Evolutionary conservation across 2,329 filamentous ascomycete genomes (phyloP), one percentile per base, ranked within the genome.

Genomic region (Ophiostoma triangulosporum): DNA sequence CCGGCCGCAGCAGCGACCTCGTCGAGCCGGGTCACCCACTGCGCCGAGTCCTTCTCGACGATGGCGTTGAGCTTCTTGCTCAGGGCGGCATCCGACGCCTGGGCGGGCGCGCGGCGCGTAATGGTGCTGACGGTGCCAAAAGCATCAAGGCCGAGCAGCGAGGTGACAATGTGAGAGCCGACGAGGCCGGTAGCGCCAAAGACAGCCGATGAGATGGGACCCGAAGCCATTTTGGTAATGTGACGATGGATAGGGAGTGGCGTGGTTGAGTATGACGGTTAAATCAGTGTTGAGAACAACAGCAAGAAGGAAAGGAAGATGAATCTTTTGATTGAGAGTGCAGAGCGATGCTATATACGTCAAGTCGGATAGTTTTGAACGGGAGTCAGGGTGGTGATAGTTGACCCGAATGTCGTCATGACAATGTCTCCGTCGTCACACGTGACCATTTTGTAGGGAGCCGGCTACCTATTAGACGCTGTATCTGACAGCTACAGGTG

Each of bases 151-250:
- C 74, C 64, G 61, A 87, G 74, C 46, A 88, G 73, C n/a, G 70
- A 73, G 6, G 71, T 67, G 63, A 95, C 81, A 65, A 95, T 90
- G 64, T 86, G 73, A 51, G 78, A 80, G 64, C 91, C 90, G 60
- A 76, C 75, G 35, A 84, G 76, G 64, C 83, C 82, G 54, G 83
- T 87, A 61, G 75, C 77, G 58, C 84, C 84, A 60, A 80, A 75
- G 56, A 86, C 65, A 57, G 72, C 71, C 3, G 57, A 51, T 0
- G 52, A 12, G 38, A 56, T 56, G 24, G 57, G 48, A 3, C 48
- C 6, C n/a, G 55, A 31, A 22, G 55, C 22, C 53, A 56, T 56
- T 22, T 14, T 17, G 22, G 14, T 22, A 14, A 35, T 6, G 22
- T 15, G 9, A 11, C 11, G 31, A 11, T 46, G 11, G 11, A 26